Conservation (phyloP, 2,329 filamentous ascomycete species). For the Pseudodiploospora longispora region DNA sequence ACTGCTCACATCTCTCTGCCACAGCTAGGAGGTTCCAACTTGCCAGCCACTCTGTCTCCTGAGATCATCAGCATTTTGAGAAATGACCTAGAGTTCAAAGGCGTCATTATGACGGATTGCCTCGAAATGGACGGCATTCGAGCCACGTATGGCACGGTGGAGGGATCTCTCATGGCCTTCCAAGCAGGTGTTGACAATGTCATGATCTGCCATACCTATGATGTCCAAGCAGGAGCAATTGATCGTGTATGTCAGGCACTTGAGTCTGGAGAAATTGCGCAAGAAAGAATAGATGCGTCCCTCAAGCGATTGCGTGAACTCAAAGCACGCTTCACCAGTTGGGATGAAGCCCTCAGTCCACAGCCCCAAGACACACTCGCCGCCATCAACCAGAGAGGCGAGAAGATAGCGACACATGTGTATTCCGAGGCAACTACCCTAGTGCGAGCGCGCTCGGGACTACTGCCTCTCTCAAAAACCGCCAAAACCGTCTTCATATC, state of each 20-base stretch:
- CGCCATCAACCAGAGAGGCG: slow-evolving; percentile 10
- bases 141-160: slow-evolving; percentile 16
- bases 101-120: slow-evolving; percentile 19
- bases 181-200: slow-evolving; percentile 19
- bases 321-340: slow-evolving; percentile 15
- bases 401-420: slow-evolving; percentile 10
- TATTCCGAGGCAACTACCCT: slow-evolving; percentile 15
- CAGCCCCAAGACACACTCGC: slow-evolving; percentile 5
- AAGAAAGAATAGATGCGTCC: slow-evolving; percentile 12
- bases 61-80: slow-evolving; percentile 15
- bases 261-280: slow-evolving; percentile 8
- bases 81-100: slow-evolving; percentile 13
- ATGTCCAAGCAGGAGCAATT: slow-evolving; percentile 16
- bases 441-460: slow-evolving; percentile 10
- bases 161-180: slow-evolving; percentile 16
- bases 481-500: slow-evolving; percentile 17
- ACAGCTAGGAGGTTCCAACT: slow-evolving; percentile 11
- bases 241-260: slow-evolving; percentile 16
- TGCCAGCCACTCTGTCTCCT: slow-evolving; percentile 17
- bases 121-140: slow-evolving; percentile 20
- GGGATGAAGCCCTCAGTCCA: slow-evolving; percentile 13
- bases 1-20: slow-evolving; percentile 19
- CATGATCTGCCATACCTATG: slow-evolving; percentile 20
- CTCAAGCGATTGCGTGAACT: slow-evolving; percentile 12
- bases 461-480: slow-evolving; percentile 11